A percentile compares a stretch with the other conserved stretches of the same genome.
Evolutionary conservation across 106 monocot genomes (phyloP).

Genomic region (Allium sativum): DNA sequence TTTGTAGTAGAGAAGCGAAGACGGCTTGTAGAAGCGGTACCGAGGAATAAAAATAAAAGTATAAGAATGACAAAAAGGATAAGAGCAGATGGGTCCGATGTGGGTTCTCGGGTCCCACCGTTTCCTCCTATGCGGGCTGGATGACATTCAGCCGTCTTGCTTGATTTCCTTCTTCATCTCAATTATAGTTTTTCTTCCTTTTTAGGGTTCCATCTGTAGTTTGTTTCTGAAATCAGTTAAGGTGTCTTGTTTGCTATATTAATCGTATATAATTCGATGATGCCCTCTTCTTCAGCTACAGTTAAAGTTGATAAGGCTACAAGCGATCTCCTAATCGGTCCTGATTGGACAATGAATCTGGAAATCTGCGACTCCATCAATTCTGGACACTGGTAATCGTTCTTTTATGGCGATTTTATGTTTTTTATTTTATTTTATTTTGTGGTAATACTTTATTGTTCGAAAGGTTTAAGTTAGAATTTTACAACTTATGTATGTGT

Average conservation of each 20-base stretch:
- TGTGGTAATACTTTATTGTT: neutral
- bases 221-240: neutral
- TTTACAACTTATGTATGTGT: too few relatives aligned
- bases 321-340: slow-evolving; percentile 63
- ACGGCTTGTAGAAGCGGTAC: too few relatives aligned
- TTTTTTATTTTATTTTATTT: neutral
- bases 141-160: too few relatives aligned
- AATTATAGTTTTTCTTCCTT: neutral
- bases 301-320: slow-evolving; percentile 74
- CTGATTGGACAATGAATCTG: slow-evolving; percentile 75
- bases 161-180: too few relatives aligned
- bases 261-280: neutral
- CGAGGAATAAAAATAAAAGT: too few relatives aligned
- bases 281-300: slow-evolving; percentile 26
- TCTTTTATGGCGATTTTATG: neutral
- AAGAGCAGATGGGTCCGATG: too few relatives aligned
- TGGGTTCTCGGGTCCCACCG: too few relatives aligned
- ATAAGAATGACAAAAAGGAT: too few relatives aligned
- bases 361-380: slow-evolving; percentile 78
- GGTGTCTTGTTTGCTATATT: slow-evolving; percentile 1
- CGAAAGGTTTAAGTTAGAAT: too few relatives aligned
- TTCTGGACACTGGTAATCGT: slow-evolving; percentile 38
- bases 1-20: too few relatives aligned
- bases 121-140: too few relatives aligned
- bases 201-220: neutral